Evolutionary conservation across 345 rosid species (phyloP).

Genomic region (Camelina sativa): DNA sequence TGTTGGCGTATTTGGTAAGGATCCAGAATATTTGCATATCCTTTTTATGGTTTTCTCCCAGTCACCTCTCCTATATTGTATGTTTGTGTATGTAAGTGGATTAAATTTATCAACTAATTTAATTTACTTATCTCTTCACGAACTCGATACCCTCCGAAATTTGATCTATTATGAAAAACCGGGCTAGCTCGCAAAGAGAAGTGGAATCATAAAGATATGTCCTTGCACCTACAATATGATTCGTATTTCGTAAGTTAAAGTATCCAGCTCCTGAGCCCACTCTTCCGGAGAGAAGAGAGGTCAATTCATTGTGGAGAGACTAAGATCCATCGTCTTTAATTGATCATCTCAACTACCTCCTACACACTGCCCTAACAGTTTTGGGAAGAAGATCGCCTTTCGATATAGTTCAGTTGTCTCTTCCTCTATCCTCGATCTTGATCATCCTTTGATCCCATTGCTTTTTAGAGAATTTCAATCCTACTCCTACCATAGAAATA

Average conservation of each 20-base stretch:
- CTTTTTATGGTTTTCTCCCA: not conserved
- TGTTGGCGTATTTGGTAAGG: constrained; percentile 29
- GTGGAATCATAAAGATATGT: no score
- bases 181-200: no score
- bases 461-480: not conserved
- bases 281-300: no score
- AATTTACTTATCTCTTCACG: not conserved
- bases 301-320: no score
- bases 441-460: not conserved
- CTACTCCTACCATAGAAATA: not conserved
- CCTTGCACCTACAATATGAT: no score
- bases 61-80: constrained; percentile 19
- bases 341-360: not conserved
- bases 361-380: no score
- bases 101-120: constrained; percentile 27
- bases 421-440: not conserved
- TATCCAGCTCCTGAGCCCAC: no score
- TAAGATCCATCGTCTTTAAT: no score
- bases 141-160: not conserved
- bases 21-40: not conserved
- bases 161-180: not conserved
- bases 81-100: constrained; percentile 34
- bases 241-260: no score
- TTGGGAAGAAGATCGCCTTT: not conserved
- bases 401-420: not conserved